Conservation (phyloP, 2,329 filamentous ascomycete genomes). For the Dactylellina cionopaga region DNA sequence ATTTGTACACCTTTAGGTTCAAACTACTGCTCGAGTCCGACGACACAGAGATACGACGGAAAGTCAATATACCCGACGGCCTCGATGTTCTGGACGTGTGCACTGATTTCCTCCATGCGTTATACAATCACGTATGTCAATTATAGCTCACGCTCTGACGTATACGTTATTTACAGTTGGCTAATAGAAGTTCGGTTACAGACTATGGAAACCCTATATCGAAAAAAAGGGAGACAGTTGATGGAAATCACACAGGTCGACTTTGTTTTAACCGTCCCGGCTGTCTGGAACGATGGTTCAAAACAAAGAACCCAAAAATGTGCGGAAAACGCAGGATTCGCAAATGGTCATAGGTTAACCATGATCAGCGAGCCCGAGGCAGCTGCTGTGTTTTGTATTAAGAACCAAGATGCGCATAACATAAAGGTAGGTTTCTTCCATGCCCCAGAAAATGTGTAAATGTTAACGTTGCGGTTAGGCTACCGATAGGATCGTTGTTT, state of each 20-base stretch:
- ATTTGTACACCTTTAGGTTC: slow-evolving; percentile 31
- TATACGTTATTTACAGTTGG: neutral
- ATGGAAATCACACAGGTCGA: slow-evolving; percentile 65
- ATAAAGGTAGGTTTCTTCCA: slow-evolving; percentile 22
- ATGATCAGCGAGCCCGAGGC: slow-evolving; percentile 51
- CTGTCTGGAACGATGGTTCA: slow-evolving; percentile 83
- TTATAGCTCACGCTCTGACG: neutral
- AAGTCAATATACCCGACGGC: slow-evolving; percentile 52
- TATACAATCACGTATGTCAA: slow-evolving; percentile 51
- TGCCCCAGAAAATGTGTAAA: neutral
- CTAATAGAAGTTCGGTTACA: neutral
- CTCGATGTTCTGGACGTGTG: slow-evolving; percentile 53
- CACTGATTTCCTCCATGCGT: slow-evolving; percentile 52
- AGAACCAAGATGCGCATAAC: slow-evolving; percentile 47
- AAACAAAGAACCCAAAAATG: slow-evolving; percentile 62
- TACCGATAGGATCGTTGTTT: slow-evolving; percentile 46
- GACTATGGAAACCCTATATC: slow-evolving; percentile 45
- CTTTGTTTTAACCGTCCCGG: slow-evolving; percentile 81
- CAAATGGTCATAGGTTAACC: slow-evolving; percentile 49
- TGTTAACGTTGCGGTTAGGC: slow-evolving; percentile 27
- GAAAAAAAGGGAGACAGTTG: slow-evolving; percentile 38
- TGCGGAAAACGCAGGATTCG: slow-evolving; percentile 47
- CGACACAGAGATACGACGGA: slow-evolving; percentile 40
- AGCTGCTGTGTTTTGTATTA: slow-evolving; percentile 49
- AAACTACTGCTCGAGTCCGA: slow-evolving; percentile 54